Percentiles rank a stretch among this genome's conserved stretches.
phyloP scores from a whole-genome alignment of 169 alveolate genomes.

The Cyclospora cayetanensis region DNA sequence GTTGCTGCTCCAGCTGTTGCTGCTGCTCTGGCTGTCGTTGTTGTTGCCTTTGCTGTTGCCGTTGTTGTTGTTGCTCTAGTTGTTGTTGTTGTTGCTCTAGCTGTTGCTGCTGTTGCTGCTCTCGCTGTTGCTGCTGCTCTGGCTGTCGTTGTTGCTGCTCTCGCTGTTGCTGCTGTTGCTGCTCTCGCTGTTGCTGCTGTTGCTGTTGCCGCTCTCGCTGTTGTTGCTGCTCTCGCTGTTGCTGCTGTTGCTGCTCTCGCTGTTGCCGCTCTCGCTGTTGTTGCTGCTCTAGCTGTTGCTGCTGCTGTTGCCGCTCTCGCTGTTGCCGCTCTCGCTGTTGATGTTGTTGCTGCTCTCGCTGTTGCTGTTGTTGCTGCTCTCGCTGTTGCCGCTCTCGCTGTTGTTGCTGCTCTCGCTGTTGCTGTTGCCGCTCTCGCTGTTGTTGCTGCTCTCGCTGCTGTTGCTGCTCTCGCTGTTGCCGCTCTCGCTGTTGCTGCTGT shows the following conservation, averaged over 20 bases:
- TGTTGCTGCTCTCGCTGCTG: neutral
- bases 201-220: neutral
- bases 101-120: neutral
- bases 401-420: neutral
- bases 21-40: slow-evolving; percentile 1
- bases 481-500: neutral
- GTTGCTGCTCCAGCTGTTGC: neutral
- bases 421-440: neutral
- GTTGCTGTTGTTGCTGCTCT: neutral
- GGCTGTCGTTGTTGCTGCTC: neutral
- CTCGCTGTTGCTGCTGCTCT: neutral
- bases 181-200: neutral
- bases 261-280: neutral
- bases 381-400: neutral
- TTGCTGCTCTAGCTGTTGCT: neutral
- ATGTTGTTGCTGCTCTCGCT: neutral
- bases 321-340: neutral
- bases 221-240: neutral
- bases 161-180: neutral
- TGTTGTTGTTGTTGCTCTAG: neutral
- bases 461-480: neutral
- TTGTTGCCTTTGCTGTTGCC: neutral
- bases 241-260: neutral
- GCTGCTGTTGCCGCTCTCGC: neutral
- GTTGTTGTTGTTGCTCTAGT: neutral